Evolutionary conservation across 2,329 filamentous ascomycete genomes (phyloP), one percentile per base, ranked within the genome.

Genomic region (Fusarium sp.): DNA sequence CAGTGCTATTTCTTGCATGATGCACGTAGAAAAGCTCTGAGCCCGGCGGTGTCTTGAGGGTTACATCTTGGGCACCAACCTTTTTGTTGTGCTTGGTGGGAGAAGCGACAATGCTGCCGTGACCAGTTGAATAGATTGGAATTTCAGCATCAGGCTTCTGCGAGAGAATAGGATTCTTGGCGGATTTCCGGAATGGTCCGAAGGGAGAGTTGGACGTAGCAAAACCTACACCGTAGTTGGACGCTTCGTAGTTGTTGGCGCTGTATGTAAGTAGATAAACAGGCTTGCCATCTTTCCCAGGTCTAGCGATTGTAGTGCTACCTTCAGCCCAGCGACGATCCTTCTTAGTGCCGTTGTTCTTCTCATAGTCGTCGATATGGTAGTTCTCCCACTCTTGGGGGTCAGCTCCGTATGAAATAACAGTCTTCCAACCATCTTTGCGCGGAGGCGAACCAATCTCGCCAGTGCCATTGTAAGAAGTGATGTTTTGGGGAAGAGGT

Each of bases 301-400:
- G 31, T 1, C 78, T 67, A 23, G 51, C 71, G 19, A 80, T 72
- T 2, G 76, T 49, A 12, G 78, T 79, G 66, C 78, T 79, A 1
- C 78, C 78, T 62, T 80, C 78, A 7, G 78, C 77, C 78, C 78
- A 80, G 4, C 78, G 77, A 8, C 78, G 76, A 48, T 80, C 75
- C 58, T 80, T 80, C 53, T 75, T 76, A 4, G 77, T 76, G 19
- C 78, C 78, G 25, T 79, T 78, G 65, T 75, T 77, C 56, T 67
- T 71, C 8, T 58, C 19, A 46, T 80, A 80, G 56, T 80, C 78
- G 23, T 79, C 46, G 41, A 79, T 77, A 42, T 80, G 77, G 45
- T 71, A 79, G 58, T 80, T 79, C 31, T 80, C 78, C 78, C 78
- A 80, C 9, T 72, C 73, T 45, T 80, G 78, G 1, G 76, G 77